Conservation (phyloP, 106 monocot species). For the Phalaenopsis equestris region DNA sequence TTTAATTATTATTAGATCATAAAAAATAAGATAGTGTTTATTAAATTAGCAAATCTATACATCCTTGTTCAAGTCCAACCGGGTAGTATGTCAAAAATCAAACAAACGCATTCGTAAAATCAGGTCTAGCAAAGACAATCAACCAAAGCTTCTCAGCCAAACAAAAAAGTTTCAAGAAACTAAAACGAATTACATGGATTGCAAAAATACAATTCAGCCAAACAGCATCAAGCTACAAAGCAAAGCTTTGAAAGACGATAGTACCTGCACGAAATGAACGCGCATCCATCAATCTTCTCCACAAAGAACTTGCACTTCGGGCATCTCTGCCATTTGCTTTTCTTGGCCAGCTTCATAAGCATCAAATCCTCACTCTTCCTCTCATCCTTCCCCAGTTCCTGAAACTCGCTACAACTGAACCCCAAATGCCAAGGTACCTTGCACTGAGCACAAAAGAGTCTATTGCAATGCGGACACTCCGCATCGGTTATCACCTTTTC, state of each 20-base stretch:
- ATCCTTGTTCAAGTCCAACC: too few relatives aligned
- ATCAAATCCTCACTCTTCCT: conserved; percentile 34
- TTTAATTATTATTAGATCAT: too few relatives aligned
- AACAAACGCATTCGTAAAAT: too few relatives aligned
- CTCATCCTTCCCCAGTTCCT: conserved; percentile 19
- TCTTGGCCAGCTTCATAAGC: conserved; percentile 36
- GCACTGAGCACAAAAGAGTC: conserved; percentile 5
- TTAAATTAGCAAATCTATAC: too few relatives aligned
- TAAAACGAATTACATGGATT: neutral
- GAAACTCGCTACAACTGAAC: conserved; percentile 21
- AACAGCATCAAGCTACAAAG: neutral
- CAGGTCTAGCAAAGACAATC: too few relatives aligned
- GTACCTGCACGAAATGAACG: conserved; percentile 57
- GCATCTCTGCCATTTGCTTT: conserved; percentile 50
- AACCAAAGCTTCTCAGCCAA: too few relatives aligned
- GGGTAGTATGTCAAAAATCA: too few relatives aligned
- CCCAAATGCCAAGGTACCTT: neutral
- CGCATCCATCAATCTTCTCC: conserved; percentile 51
- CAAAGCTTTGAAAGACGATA: neutral
- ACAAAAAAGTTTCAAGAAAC: too few relatives aligned
- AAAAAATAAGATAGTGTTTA: too few relatives aligned
- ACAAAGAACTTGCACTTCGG: conserved; percentile 52
- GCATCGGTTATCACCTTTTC: conserved; percentile 21
- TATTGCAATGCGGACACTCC: conserved; percentile 17
- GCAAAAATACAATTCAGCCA: neutral